Evolutionary conservation across 1,284 basidiomycete genomes (phyloP).

Genomic region (Rhizoctonia solani): DNA sequence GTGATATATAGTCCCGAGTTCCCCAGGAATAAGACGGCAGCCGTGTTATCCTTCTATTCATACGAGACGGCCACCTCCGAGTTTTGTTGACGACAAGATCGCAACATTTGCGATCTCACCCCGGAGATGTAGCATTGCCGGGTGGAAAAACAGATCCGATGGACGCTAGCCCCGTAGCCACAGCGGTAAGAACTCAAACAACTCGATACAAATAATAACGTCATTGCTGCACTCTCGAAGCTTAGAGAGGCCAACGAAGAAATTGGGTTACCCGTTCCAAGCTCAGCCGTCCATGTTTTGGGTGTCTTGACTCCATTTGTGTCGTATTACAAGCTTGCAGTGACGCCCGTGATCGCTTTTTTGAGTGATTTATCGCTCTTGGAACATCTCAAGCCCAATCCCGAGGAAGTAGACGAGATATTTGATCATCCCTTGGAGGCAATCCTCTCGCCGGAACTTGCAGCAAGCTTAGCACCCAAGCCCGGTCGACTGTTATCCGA

Average conservation of each 20-base stretch:
- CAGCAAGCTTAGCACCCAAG: background rate
- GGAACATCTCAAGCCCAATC: constrained; percentile 33
- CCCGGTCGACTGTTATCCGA: constrained; percentile 50
- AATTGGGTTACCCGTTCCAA: constrained; percentile 65
- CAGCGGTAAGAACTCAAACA: constrained; percentile 63
- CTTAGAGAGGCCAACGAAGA: constrained; percentile 83
- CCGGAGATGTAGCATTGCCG: constrained; percentile 71
- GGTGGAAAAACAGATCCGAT: constrained; percentile 77
- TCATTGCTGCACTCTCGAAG: constrained; percentile 48
- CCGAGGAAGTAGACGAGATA: constrained; percentile 70
- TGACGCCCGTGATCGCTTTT: constrained; percentile 74
- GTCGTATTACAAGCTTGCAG: constrained; percentile 56
- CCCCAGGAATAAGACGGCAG: constrained; percentile 50
- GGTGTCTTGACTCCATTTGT: constrained; percentile 72
- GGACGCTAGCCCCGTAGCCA: constrained; percentile 64
- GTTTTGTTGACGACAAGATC: constrained; percentile 85
- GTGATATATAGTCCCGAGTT: constrained; percentile 11
- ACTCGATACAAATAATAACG: background rate
- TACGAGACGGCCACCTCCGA: constrained; percentile 63
- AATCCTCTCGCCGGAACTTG: constrained; percentile 59
- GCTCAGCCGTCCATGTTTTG: constrained; percentile 64
- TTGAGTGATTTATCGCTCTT: constrained; percentile 51
- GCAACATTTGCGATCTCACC: constrained; percentile 72
- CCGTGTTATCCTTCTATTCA: constrained; percentile 79
- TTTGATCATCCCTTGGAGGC: constrained; percentile 78